Evolutionary conservation across 306 rosid genomes (phyloP).

Genomic region (Corylus avellana): DNA sequence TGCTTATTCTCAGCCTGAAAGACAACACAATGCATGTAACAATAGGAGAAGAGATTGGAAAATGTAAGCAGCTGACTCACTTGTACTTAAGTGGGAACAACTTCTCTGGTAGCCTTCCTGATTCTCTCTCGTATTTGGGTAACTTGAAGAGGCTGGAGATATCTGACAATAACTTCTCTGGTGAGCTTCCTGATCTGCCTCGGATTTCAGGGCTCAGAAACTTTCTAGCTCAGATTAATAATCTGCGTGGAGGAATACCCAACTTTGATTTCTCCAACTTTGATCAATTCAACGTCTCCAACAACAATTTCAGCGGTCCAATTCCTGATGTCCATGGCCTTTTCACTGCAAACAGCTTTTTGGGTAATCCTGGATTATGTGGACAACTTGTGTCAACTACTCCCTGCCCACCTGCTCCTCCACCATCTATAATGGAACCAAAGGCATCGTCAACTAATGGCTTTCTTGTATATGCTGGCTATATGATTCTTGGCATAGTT

Average conservation of each 20-base stretch:
- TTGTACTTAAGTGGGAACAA: slow-evolving; percentile 46
- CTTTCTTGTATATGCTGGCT: slow-evolving; percentile 50
- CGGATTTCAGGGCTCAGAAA: slow-evolving; percentile 48
- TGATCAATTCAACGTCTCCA: slow-evolving; percentile 47
- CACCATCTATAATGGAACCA: slow-evolving; percentile 9
- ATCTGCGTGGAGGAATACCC: slow-evolving; percentile 48
- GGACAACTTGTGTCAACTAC: slow-evolving; percentile 48
- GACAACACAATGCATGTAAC: slow-evolving; percentile 40
- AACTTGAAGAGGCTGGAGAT: slow-evolving; percentile 48
- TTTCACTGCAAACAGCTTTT: slow-evolving; percentile 48
- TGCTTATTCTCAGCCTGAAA: slow-evolving; percentile 35
- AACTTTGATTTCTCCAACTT: slow-evolving; percentile 57
- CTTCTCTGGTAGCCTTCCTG: slow-evolving; percentile 55
- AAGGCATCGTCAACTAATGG: slow-evolving; percentile 1
- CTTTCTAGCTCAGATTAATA: slow-evolving; percentile 51
- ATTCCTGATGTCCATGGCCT: slow-evolving; percentile 49
- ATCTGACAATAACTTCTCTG: slow-evolving; percentile 43
- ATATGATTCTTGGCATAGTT: slow-evolving; percentile 37
- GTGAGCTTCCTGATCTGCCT: slow-evolving; percentile 52
- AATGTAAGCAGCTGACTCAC: slow-evolving; percentile 47
- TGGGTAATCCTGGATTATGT: slow-evolving; percentile 59
- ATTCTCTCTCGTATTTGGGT: slow-evolving; percentile 31
- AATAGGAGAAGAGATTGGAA: slow-evolving; percentile 45
- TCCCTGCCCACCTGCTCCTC: slow-evolving; percentile 36
- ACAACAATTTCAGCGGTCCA: slow-evolving; percentile 52